phyloP scores from a whole-genome alignment of 352 stramenopile species.

The Albugo laibachii region DNA sequence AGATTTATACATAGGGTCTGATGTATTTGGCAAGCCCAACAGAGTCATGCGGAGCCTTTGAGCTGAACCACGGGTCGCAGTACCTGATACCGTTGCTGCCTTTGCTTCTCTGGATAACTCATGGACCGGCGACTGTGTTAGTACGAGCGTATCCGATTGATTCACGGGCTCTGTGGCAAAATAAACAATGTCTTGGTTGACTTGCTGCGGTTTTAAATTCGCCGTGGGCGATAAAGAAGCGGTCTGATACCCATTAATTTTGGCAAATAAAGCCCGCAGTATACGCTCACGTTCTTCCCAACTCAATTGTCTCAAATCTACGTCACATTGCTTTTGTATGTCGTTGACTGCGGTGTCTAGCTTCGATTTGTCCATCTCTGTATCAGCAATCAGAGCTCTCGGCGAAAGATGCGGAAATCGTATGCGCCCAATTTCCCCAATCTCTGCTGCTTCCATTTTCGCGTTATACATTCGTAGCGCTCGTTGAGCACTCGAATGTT shows the following conservation, averaged over 20 bases:
- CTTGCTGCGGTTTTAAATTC: too few species aligned
- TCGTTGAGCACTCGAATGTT: too few species aligned
- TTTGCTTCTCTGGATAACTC: too few species aligned
- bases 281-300: slow-evolving; percentile 85
- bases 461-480: slow-evolving; percentile 13
- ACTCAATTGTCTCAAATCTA: slow-evolving; percentile 75
- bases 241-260: slow-evolving; percentile 78
- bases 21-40: too few species aligned
- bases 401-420: background rate
- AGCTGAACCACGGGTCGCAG: too few species aligned
- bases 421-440: too few species aligned
- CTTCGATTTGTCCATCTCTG: background rate
- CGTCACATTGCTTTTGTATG: slow-evolving; percentile 1
- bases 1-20: too few species aligned
- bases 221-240: too few species aligned
- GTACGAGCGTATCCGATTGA: background rate
- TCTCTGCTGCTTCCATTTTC: slow-evolving; percentile 10
- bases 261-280: slow-evolving; percentile 84
- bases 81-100: too few species aligned
- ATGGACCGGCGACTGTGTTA: background rate
- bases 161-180: background rate
- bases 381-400: background rate
- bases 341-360: background rate
- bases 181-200: background rate
- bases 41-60: too few species aligned